These are phyloP conservation scores for Trametes pubescens DNA, from an alignment of 1,284 basidiomycete genomes.

Conservation along the genomic window DNA sequence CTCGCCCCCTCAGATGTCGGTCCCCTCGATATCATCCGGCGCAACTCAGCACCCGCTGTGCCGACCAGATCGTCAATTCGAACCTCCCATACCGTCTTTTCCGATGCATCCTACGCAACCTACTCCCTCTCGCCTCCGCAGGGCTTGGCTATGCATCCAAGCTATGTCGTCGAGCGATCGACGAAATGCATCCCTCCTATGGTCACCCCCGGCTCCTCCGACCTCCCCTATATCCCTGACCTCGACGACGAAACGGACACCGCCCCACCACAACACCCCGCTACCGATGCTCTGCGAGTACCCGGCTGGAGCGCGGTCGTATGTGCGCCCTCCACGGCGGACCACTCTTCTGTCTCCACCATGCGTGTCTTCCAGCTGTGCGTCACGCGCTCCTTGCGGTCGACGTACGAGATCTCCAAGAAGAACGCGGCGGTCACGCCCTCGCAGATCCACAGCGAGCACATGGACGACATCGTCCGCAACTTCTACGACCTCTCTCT, in stretches of 20 bases:
- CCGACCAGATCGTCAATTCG: conserved; percentile 28
- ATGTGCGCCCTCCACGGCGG: conserved; percentile 51
- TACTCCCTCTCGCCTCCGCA: conserved; percentile 57
- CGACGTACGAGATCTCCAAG: conserved; percentile 40
- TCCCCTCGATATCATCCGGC: conserved; percentile 22
- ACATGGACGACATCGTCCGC: conserved; percentile 65
- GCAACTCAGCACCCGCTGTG: conserved; percentile 24
- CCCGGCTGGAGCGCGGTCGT: conserved; percentile 59
- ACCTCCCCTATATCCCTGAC: conserved; percentile 39
- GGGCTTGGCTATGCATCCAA: conserved; percentile 48
- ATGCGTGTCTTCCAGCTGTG: conserved; percentile 69
- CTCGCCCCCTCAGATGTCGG: conserved; percentile 32
- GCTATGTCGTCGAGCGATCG: conserved; percentile 35
- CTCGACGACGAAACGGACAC: conserved; percentile 44
- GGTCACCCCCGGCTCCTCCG: conserved; percentile 27
- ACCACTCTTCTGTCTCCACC: conserved; percentile 56
- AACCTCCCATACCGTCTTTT: conserved; percentile 35
- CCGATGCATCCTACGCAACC: conserved; percentile 52
- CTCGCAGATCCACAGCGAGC: conserved; percentile 43
- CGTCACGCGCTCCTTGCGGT: conserved; percentile 50
- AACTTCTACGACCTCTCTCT: conserved; percentile 74
- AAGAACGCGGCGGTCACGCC: conserved; percentile 9
- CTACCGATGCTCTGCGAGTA: conserved; percentile 55
- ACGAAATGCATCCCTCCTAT: conserved; percentile 24
- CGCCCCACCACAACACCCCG: conserved; percentile 41